These are phyloP conservation scores for Myochromella boudieri DNA, from an alignment of 768 basidiomycete genomes.

Conservation along the genomic window DNA sequence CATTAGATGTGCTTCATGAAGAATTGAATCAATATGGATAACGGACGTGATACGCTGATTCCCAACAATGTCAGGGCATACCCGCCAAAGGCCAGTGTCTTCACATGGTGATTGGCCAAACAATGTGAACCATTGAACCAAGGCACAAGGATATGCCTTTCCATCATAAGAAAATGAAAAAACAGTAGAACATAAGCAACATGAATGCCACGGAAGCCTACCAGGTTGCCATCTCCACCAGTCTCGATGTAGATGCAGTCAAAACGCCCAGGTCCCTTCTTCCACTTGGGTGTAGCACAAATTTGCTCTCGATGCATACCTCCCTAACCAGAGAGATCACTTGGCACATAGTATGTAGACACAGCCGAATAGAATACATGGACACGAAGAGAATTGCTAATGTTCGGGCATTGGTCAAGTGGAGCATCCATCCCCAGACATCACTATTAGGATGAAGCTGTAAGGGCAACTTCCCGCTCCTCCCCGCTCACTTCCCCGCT, in stretches of 20 bases:
- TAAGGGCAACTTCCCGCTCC: too few species aligned
- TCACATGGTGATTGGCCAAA: conserved; percentile 14
- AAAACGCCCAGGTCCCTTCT: conserved; percentile 1
- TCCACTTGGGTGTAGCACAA: neutral
- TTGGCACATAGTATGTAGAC: conserved; percentile 16
- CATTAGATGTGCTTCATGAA: conserved; percentile 1
- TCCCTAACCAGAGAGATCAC: conserved; percentile 17
- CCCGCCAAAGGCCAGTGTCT: conserved; percentile 22
- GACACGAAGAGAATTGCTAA: neutral
- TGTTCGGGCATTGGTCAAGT: conserved; percentile 1
- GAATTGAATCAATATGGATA: conserved; percentile 1
- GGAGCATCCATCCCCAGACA: too few species aligned
- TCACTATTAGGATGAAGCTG: neutral
- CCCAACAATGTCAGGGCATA: conserved; percentile 1
- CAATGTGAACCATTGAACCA: conserved; percentile 21
- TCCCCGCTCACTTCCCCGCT: too few species aligned
- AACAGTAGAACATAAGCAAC: conserved; percentile 13
- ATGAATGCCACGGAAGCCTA: conserved; percentile 15
- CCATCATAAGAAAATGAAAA: conserved; percentile 13
- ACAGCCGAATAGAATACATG: conserved; percentile 5
- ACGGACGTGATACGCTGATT: neutral
- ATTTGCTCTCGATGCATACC: conserved; percentile 22
- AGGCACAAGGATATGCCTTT: conserved; percentile 12
- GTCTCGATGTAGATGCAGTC: conserved; percentile 15
- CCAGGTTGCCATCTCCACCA: neutral